Evolutionary conservation across 1,284 basidiomycete species (phyloP).

Genomic region (Phellopilus nigrolimitatus): DNA sequence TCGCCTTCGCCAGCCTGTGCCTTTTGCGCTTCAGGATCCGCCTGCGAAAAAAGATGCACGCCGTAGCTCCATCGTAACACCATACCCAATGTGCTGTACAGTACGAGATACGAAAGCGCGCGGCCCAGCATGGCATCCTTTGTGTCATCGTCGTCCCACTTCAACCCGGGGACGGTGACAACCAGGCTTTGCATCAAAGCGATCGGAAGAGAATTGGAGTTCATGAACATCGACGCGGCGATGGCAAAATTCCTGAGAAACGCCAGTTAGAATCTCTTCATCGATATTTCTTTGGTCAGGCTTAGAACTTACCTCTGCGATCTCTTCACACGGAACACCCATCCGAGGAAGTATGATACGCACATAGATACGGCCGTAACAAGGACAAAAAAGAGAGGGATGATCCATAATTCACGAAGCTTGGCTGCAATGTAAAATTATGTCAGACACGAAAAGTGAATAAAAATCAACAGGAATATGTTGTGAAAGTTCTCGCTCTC

Average conservation of each 20-base stretch:
- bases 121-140: slow-evolving; percentile 86
- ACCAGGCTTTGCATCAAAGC: slow-evolving; percentile 92
- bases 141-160: slow-evolving; percentile 80
- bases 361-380: slow-evolving; percentile 63
- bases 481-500: no score
- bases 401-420: slow-evolving; percentile 85
- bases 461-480: not conserved
- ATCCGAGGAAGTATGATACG: slow-evolving; percentile 47
- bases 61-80: slow-evolving; percentile 57
- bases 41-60: slow-evolving; percentile 69
- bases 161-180: slow-evolving; percentile 75
- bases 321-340: slow-evolving; percentile 46
- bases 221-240: slow-evolving; percentile 85
- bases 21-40: slow-evolving; percentile 50
- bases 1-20: slow-evolving; percentile 11
- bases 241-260: slow-evolving; percentile 72
- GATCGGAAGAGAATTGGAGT: slow-evolving; percentile 90
- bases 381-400: slow-evolving; percentile 77
- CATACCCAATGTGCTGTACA: slow-evolving; percentile 94
- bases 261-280: not conserved
- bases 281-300: not conserved
- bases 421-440: slow-evolving; percentile 53
- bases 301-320: slow-evolving; percentile 50
- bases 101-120: slow-evolving; percentile 86
- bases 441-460: slow-evolving; percentile 21